Evolutionary conservation across 2,329 filamentous ascomycete genomes (phyloP).

Genomic region (Podosphaera leucotricha): DNA sequence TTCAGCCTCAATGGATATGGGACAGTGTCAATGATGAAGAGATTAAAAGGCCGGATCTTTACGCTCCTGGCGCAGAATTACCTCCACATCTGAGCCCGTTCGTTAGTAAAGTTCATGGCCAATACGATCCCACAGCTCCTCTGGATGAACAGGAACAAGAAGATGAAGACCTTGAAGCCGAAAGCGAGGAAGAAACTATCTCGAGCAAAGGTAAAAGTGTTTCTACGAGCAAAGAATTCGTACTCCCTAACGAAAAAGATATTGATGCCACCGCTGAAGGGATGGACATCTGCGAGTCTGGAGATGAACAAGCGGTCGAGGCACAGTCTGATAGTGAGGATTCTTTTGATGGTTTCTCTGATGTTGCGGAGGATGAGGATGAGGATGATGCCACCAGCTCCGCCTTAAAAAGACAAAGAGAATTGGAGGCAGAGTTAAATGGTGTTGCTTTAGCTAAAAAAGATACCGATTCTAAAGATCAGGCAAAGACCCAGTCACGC

Average conservation of each 20-base stretch:
- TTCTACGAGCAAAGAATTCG: constrained; percentile 25
- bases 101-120: constrained; percentile 65
- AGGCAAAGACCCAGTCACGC: constrained; percentile 44
- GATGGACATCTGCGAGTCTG: constrained; percentile 16
- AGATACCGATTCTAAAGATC: constrained; percentile 28
- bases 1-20: constrained; percentile 98
- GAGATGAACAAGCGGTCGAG: constrained; percentile 19
- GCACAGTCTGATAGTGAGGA: constrained; percentile 5
- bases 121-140: constrained; percentile 73
- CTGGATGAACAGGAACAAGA: constrained; percentile 75
- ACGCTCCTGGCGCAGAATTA: constrained; percentile 69
- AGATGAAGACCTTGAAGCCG: constrained; percentile 54
- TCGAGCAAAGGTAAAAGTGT: constrained; percentile 18
- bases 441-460: constrained; percentile 36
- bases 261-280: constrained; percentile 14
- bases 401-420: constrained; percentile 54
- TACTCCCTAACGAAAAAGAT: constrained; percentile 8
- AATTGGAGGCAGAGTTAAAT: constrained; percentile 77
- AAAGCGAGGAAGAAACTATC: constrained; percentile 26
- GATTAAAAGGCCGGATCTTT: constrained; percentile 64
- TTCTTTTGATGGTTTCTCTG: constrained; percentile 16
- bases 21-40: constrained; percentile 86
- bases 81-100: constrained; percentile 93
- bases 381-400: constrained; percentile 35
- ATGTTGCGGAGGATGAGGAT: constrained; percentile 21